Evolutionary conservation across 495 filamentous ascomycete species (phyloP).

Genomic region (Trichoderma orchidacearum): DNA sequence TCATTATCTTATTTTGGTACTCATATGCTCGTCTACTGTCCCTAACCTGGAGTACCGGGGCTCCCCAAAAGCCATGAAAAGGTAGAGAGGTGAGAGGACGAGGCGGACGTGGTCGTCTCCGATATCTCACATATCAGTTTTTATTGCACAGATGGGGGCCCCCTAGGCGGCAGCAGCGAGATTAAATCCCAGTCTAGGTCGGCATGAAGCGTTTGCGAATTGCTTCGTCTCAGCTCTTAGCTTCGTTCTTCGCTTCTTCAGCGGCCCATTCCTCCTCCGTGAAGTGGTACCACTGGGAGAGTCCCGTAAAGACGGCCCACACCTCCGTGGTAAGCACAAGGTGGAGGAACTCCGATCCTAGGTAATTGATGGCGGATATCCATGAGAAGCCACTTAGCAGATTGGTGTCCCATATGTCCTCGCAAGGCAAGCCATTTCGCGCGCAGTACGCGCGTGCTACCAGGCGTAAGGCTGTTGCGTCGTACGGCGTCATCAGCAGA

Average conservation of each 20-base stretch:
- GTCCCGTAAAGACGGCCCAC: constrained; percentile 12
- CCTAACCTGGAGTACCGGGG: too few relatives aligned
- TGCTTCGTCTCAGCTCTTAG: too few relatives aligned
- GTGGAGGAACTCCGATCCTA: constrained; percentile 12
- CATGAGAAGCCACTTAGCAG: constrained; percentile 8
- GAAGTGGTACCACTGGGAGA: constrained; percentile 14
- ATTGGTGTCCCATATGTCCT: constrained; percentile 9
- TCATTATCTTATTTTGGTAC: too few relatives aligned
- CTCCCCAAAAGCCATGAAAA: too few relatives aligned
- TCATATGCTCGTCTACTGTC: too few relatives aligned
- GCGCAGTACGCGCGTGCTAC: constrained; percentile 14
- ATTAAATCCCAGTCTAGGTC: too few relatives aligned
- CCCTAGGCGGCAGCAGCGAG: too few relatives aligned
- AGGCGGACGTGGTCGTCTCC: too few relatives aligned
- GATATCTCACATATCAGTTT: too few relatives aligned
- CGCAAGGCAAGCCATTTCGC: constrained; percentile 11
- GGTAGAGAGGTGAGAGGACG: too few relatives aligned
- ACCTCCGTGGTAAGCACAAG: constrained; percentile 12
- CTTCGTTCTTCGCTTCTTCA: not conserved
- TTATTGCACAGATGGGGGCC: too few relatives aligned
- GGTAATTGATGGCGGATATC: constrained; percentile 12
- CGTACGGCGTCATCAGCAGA: constrained; percentile 14
- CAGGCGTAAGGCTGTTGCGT: constrained; percentile 12
- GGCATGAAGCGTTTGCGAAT: too few relatives aligned
- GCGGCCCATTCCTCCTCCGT: constrained; percentile 16